Base-by-base conservation (phyloP, 2,329 filamentous ascomycete genomes). In the Sporothrix schenckii region DNA sequence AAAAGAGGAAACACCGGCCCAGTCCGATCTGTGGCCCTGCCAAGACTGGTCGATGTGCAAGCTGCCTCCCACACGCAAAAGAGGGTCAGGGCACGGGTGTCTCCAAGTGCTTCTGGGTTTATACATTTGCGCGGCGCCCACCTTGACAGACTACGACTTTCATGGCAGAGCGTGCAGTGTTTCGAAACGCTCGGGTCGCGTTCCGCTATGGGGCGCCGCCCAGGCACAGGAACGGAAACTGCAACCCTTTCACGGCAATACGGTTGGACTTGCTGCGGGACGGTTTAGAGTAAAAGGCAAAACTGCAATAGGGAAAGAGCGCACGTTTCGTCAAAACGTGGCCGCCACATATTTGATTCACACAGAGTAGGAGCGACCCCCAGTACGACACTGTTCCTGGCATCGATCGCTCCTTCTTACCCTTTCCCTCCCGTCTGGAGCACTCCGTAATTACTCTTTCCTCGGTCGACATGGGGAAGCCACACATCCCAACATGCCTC, bases 361-460 rank as follows among this genome's bases (percentile, higher is more conserved):
- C 61, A 34, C 41, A 44, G 44, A 63, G 21, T 50, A 50, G 27
- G 61, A 65, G 61, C 44, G 39, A 50, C 44, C 21, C 27, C 27
- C 44, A 50, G 61, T n/a, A 65, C 19, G 44, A 9, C 61, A 21
- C 21, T 27, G 21, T 41, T 49, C 39, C 44, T 60, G 14, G 27
- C 60, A 47, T 49, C 61, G 44, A 65, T 65, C 63, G 44, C 16
- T 39, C 47, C 27, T 66, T 52, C 50, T 65, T 49, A 14, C 56
- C 19, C 10, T 24, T 47, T 63, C 41, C 61, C 24, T 54, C 41
- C 34, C 34, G 44, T 39, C 47, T 34, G 34, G 34, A 34, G 34
- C 34, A 34, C 6, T 34, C 34, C 5, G 34, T 34, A 34, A 34
- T 34, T 34, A 9, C 34, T 34, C 34, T 34, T 34, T 34, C 34